These are phyloP conservation scores for Tolypocladium sp. DNA, from an alignment of 2,329 filamentous ascomycete genomes.

Conservation along the genomic window DNA sequence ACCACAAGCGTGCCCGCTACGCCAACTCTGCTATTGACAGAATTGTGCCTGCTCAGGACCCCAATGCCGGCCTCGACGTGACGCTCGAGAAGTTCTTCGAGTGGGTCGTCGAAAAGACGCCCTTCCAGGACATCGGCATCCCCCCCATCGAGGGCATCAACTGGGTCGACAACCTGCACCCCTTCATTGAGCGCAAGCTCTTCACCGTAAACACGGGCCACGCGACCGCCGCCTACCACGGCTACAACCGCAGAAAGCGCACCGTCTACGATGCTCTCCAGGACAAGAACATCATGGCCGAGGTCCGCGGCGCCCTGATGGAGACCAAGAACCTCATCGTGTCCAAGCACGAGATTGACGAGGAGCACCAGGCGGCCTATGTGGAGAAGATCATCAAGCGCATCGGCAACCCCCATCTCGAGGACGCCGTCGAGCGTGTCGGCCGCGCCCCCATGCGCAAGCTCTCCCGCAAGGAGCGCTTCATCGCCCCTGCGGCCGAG, in stretches of 20 bases:
- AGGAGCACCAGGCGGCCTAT: constrained; percentile 72
- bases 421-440: constrained; percentile 90
- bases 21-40: constrained; percentile 98
- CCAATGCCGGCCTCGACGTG: constrained; percentile 74
- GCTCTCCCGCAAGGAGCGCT: constrained; percentile 88
- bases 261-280: constrained; percentile 84
- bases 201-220: constrained; percentile 99
- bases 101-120: constrained; percentile 88
- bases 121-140: constrained; percentile 58
- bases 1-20: constrained; percentile 71
- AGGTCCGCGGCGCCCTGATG: constrained; percentile 69
- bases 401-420: constrained; percentile 87
- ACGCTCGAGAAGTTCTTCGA: constrained; percentile 98
- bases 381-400: constrained; percentile 86
- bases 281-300: constrained; percentile 68
- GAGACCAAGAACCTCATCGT: constrained; percentile 85
- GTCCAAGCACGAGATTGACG: constrained; percentile 72
- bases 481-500: constrained; percentile 84
- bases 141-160: constrained; percentile 81
- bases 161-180: constrained; percentile 84
- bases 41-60: constrained; percentile 86
- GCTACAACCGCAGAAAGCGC: constrained; percentile 74
- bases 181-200: constrained; percentile 98
- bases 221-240: constrained; percentile 92
- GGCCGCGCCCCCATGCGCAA: constrained; percentile 92